phyloP scores from a whole-genome alignment of 2,329 filamentous ascomycete species.

The Hymenoscyphus salicellus region DNA sequence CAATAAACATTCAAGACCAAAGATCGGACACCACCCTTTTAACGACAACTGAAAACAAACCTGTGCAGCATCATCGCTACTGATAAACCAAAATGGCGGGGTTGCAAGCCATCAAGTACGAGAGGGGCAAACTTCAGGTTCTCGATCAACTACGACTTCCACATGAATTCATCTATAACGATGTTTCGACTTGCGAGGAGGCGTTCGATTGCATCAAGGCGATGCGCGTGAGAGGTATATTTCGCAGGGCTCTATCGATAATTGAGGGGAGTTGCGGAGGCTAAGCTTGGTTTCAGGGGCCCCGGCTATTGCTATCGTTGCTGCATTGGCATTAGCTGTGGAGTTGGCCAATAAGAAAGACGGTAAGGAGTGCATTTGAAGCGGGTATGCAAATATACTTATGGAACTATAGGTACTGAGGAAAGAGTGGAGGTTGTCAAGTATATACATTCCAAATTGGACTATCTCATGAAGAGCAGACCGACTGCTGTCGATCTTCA shows the following conservation, averaged over 20 bases:
- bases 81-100: slow-evolving; percentile 33
- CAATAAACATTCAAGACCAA: background rate
- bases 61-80: background rate
- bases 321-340: slow-evolving; percentile 80
- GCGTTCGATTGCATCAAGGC: slow-evolving; percentile 79
- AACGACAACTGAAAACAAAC: no score
- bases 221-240: slow-evolving; percentile 66
- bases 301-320: slow-evolving; percentile 97
- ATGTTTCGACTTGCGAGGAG: slow-evolving; percentile 66
- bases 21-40: no score
- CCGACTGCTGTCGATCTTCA: slow-evolving; percentile 93
- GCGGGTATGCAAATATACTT: background rate
- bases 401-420: slow-evolving; percentile 19
- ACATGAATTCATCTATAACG: slow-evolving; percentile 75
- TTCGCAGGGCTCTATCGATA: background rate
- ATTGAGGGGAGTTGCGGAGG: slow-evolving; percentile 4
- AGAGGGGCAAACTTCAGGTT: slow-evolving; percentile 68
- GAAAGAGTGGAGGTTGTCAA: slow-evolving; percentile 56
- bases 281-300: slow-evolving; percentile 53
- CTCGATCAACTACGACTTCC: slow-evolving; percentile 81
- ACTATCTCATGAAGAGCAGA: slow-evolving; percentile 83
- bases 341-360: slow-evolving; percentile 64
- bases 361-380: slow-evolving; percentile 35
- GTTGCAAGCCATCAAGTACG: slow-evolving; percentile 76
- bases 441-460: slow-evolving; percentile 72